These are phyloP conservation scores for Fusarium chlamydosporum DNA, from an alignment of 2,329 filamentous ascomycete species.

Conservation along the genomic window DNA sequence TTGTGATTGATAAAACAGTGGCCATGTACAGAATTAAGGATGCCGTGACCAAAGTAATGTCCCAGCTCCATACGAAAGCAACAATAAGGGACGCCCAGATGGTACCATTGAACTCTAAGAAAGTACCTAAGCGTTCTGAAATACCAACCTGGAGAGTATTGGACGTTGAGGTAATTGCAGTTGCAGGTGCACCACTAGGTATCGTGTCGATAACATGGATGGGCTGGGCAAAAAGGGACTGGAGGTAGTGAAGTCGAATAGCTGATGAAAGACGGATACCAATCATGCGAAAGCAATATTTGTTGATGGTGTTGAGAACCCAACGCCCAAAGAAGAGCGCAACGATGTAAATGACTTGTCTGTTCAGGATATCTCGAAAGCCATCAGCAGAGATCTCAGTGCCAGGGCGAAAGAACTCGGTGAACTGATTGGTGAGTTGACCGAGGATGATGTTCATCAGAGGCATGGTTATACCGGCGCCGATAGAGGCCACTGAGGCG, in stretches of 20 bases:
- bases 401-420: slow-evolving; percentile 46
- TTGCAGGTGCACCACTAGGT: slow-evolving; percentile 65
- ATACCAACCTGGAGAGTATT: slow-evolving; percentile 69
- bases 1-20: slow-evolving; percentile 48
- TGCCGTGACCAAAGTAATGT: slow-evolving; percentile 66
- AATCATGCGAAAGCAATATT: slow-evolving; percentile 61
- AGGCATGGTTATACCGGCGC: slow-evolving; percentile 54
- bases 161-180: slow-evolving; percentile 66
- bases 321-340: slow-evolving; percentile 46
- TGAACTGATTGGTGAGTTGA: slow-evolving; percentile 51
- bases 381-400: slow-evolving; percentile 27
- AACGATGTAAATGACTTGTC: slow-evolving; percentile 49
- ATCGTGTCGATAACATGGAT: slow-evolving; percentile 65
- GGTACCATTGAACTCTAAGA: slow-evolving; percentile 61
- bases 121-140: slow-evolving; percentile 64
- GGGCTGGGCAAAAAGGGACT: slow-evolving; percentile 64
- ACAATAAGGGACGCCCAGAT: slow-evolving; percentile 63
- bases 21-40: slow-evolving; percentile 62
- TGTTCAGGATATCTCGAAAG: slow-evolving; percentile 32
- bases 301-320: slow-evolving; percentile 45
- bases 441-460: slow-evolving; percentile 58
- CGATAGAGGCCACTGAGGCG: slow-evolving; percentile 53
- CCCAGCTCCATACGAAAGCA: slow-evolving; percentile 67
- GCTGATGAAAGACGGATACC: slow-evolving; percentile 66
- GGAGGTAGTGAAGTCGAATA: slow-evolving; percentile 65